Percentiles rank a stretch among this genome's conserved stretches.
Conservation (phyloP, 208 protist genomes). For the Trypanosoma platydactyli region DNA sequence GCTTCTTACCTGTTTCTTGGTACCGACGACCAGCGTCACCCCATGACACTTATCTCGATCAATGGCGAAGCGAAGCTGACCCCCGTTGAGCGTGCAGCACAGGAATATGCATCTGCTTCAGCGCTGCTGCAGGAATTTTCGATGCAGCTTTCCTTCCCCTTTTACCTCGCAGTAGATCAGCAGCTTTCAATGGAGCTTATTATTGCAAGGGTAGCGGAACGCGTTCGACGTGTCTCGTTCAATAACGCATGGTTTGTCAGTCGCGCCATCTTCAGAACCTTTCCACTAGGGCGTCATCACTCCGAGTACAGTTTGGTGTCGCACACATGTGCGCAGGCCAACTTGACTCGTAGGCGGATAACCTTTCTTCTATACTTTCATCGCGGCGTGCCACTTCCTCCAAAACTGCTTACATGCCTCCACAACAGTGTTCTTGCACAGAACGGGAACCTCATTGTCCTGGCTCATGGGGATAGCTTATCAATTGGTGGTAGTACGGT, state of each 20-base stretch:
- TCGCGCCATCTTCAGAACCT: constrained; percentile 79
- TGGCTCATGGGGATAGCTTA: constrained; percentile 74
- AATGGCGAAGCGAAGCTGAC: constrained; percentile 34
- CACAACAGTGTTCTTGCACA: constrained; percentile 59
- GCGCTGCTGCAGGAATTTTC: constrained; percentile 65
- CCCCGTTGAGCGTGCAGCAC: constrained; percentile 27
- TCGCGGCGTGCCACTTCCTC: constrained; percentile 64
- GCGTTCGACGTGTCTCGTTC: constrained; percentile 81
- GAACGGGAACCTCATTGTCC: constrained; percentile 76
- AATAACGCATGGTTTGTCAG: constrained; percentile 81
- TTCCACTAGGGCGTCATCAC: constrained; percentile 71
- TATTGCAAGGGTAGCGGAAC: constrained; percentile 69
- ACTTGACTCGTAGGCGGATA: constrained; percentile 72
- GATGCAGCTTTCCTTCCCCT: constrained; percentile 69
- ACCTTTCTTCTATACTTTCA: constrained; percentile 85
- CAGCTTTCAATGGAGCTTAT: constrained; percentile 59
- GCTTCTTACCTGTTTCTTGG: constrained; percentile 79
- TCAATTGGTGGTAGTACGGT: constrained; percentile 51
- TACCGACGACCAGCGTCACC: constrained; percentile 64
- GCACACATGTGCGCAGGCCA: constrained; percentile 85
- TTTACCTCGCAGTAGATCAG: constrained; percentile 80
- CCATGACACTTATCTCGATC: constrained; percentile 77
- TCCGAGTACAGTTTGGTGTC: constrained; percentile 75
- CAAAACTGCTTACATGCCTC: constrained; percentile 54
- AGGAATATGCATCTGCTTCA: constrained; percentile 62